Evolutionary conservation across 441 rosid genomes (phyloP), one percentile per base, ranked within the genome.

Genomic region (Jatropha podagrica): DNA sequence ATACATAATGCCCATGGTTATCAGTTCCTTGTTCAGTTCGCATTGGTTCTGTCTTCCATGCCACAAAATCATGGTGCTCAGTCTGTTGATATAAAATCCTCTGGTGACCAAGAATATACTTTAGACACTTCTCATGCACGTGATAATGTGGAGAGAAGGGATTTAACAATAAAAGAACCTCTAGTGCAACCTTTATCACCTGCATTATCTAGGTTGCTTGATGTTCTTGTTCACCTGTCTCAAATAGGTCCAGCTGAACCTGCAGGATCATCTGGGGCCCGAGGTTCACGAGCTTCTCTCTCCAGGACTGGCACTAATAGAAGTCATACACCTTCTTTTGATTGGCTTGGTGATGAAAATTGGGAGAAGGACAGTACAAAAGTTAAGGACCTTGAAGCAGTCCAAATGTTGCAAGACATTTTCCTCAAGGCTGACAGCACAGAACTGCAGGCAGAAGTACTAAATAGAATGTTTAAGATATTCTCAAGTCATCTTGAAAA

Each of bases 381-480:
- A 88, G 94, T 97, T 77, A 97, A 95, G 85, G 99, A 97, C 89
- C 96, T 97, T 80, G 99, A 97, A 87, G 99, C 99, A 65, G 96
- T 97, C 78, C 99, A 95, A 84, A 91, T 95, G 96, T 83, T 97
- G 85, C 99, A 93, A 80, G 98, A 97, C 82, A 92, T 97, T 71
- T 94, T 95, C 79, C 95, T 97, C 75, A 97, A 97, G 88, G 99
- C 99, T 71, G 88, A 87, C 79, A 90, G 84, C 82, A 85, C 83
- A 78, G 93, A 86, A 79, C 85, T 97, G 77, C 99, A 93, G 92
- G 97, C 93, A 69, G 99, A 97, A 92, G 99, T 97, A 74, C 82
- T 97, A 78, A 93, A 91, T 83, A 88, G 99, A 85, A 91, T 97
- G 94, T 97, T 97, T 79, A 93, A 95, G 87, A 91, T 97, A 86